Evolutionary conservation across 192 early-diverging fungal genomes (phyloP).

Genomic region (Backusella mclennaniae): DNA sequence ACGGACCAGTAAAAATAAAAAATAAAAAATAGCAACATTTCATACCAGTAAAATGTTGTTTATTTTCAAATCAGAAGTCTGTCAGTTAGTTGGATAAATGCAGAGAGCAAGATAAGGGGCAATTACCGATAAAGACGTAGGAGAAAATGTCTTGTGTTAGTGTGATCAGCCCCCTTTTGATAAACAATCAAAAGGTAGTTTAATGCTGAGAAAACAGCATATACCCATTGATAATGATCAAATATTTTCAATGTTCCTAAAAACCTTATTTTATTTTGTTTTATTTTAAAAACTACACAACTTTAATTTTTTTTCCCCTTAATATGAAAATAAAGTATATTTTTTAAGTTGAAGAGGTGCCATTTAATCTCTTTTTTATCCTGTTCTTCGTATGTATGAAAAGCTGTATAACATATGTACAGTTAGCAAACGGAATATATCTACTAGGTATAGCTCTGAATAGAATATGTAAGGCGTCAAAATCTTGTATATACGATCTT

Average conservation of each 20-base stretch:
- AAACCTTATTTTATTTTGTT: neutral
- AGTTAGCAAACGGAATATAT: neutral
- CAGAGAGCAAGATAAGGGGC: neutral
- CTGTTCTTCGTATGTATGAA: neutral
- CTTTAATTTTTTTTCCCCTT: neutral
- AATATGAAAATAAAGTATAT: neutral
- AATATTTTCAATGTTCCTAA: neutral
- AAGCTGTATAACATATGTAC: neutral
- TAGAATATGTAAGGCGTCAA: neutral
- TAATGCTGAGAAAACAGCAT: neutral
- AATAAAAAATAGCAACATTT: neutral
- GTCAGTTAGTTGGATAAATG: neutral
- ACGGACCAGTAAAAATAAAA: neutral
- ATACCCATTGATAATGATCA: neutral
- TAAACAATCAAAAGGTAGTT: neutral
- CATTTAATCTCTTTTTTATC: neutral
- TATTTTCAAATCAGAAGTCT: conserved; percentile 4
- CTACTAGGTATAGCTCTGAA: neutral
- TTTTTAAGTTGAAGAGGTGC: neutral
- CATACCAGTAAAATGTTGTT: neutral
- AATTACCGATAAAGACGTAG: neutral
- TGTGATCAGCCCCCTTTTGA: neutral
- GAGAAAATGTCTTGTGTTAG: neutral
- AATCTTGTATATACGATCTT: neutral
- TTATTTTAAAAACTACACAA: neutral